Conservation (phyloP, 495 filamentous ascomycete genomes). For the Penicillium simplicissimum region DNA sequence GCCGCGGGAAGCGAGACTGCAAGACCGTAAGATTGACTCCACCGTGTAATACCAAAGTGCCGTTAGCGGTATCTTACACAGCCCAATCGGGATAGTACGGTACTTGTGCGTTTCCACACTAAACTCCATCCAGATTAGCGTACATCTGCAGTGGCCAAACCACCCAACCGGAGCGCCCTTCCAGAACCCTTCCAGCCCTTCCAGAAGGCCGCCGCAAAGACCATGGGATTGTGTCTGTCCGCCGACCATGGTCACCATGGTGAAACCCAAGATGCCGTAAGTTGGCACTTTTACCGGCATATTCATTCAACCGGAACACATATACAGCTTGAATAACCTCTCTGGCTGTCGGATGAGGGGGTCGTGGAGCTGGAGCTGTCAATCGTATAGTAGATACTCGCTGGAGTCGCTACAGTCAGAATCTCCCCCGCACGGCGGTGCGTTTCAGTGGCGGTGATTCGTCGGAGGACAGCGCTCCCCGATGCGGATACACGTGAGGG, state of each 20-base stretch:
- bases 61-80: conserved; percentile 12
- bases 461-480: conserved; percentile 36
- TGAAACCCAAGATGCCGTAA: background rate
- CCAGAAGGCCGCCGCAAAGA: conserved; percentile 11
- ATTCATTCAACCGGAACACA: background rate
- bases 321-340: background rate
- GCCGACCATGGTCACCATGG: background rate
- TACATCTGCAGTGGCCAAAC: conserved; percentile 3
- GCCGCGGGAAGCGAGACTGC: background rate
- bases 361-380: background rate
- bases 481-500: conserved; percentile 24
- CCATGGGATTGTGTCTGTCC: conserved; percentile 14
- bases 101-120: background rate
- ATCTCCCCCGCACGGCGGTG: conserved; percentile 4
- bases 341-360: background rate
- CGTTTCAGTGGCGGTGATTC: conserved; percentile 17
- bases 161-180: conserved; percentile 29
- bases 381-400: too few relatives aligned
- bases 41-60: conserved; percentile 2
- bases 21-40: background rate
- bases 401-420: background rate
- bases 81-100: conserved; percentile 6
- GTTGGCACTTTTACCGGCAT: background rate
- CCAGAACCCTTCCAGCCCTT: conserved; percentile 29
- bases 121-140: conserved; percentile 2